Conservation (phyloP, 352 stramenopile genomes). For the Globisporangium echinulatum region DNA sequence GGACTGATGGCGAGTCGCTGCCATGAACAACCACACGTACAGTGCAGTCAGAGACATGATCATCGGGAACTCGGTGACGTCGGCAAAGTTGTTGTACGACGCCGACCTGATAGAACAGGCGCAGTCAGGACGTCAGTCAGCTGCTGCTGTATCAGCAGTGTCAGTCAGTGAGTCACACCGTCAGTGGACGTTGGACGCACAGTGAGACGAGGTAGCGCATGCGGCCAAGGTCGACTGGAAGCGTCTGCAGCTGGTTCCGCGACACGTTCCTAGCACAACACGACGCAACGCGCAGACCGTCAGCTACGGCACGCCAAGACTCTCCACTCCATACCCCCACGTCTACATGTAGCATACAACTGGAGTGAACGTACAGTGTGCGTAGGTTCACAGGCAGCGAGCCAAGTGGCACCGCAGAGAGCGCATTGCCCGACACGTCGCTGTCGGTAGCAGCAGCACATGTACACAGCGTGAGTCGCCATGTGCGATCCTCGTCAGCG, state of each 20-base stretch:
- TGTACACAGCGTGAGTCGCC: background rate
- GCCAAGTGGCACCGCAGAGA: conserved; percentile 2
- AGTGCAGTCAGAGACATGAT: conserved; percentile 10
- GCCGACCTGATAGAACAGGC: conserved; percentile 3
- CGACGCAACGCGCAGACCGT: background rate
- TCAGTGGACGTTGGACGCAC: conserved; percentile 1
- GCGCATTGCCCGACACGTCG: conserved; percentile 9
- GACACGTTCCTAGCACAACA: conserved; percentile 6
- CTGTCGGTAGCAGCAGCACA: background rate
- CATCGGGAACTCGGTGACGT: conserved; percentile 7
- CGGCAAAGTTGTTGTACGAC: conserved; percentile 10
- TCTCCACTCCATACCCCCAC: no score
- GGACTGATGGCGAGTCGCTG: background rate
- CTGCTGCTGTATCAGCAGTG: background rate
- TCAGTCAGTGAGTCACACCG: background rate
- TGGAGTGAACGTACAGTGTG: conserved; percentile 3
- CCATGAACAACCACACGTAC: background rate
- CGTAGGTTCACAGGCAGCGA: conserved; percentile 7
- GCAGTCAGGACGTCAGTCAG: background rate
- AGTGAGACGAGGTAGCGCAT: conserved; percentile 11
- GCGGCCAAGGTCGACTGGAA: conserved; percentile 8
- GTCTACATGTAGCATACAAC: no score
- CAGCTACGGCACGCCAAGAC: background rate
- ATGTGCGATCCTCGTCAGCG: no score
- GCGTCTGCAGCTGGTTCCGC: conserved; percentile 7